Evolutionary conservation across 257 asterid genomes (phyloP).

Genomic region (Cordia subcordata): DNA sequence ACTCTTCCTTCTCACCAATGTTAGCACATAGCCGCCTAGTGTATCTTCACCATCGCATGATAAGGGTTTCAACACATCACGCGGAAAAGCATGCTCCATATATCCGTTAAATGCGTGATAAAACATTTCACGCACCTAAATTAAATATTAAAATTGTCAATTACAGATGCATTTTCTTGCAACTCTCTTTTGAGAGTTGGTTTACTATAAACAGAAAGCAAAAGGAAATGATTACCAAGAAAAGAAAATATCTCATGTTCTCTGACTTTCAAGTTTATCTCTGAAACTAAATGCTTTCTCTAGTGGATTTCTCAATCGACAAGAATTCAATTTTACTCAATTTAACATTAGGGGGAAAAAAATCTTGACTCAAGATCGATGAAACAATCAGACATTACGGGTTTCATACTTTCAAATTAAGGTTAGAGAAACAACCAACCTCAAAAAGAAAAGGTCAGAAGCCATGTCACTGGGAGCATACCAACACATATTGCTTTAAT

Average conservation of each 20-base stretch:
- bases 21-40: constrained; percentile 94
- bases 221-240: too few relatives aligned
- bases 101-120: constrained; percentile 95
- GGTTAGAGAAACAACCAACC: not conserved
- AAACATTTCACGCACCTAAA: constrained; percentile 89
- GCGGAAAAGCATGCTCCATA: constrained; percentile 90
- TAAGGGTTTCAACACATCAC: constrained; percentile 85
- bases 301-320: not conserved
- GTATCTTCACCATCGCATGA: constrained; percentile 98
- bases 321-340: not conserved
- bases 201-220: too few relatives aligned
- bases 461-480: too few relatives aligned
- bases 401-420: not conserved
- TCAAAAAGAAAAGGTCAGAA: too few relatives aligned
- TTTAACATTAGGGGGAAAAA: too few relatives aligned
- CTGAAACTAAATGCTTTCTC: not conserved
- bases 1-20: constrained; percentile 52
- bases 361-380: too few relatives aligned
- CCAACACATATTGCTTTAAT: too few relatives aligned
- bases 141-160: constrained; percentile 5
- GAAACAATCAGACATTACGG: too few relatives aligned
- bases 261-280: too few relatives aligned
- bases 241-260: too few relatives aligned
- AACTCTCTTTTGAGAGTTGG: too few relatives aligned
- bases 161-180: too few relatives aligned